These are phyloP conservation scores for Populus nigra DNA, from an alignment of 345 rosid species.

Conservation along the genomic window DNA sequence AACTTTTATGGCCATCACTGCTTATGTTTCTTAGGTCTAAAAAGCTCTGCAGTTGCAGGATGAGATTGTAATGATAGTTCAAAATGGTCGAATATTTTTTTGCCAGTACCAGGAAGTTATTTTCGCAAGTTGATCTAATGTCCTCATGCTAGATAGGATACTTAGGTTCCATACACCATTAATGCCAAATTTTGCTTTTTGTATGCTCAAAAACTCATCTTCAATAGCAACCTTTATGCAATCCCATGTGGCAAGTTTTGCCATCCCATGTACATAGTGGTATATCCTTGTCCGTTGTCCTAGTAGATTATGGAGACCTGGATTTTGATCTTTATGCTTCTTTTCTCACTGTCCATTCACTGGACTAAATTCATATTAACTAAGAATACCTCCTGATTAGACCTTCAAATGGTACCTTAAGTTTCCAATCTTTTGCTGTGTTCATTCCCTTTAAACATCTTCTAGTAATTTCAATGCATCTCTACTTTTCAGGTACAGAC, in stretches of 20 bases:
- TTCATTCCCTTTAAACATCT: not conserved
- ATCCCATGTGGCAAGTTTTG: not conserved
- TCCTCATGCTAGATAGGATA: not conserved
- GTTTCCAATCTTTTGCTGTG: not conserved
- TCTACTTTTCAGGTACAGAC: conserved; percentile 58
- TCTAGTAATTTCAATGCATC: conserved; percentile 4
- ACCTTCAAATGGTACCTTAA: not conserved
- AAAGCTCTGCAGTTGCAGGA: not conserved
- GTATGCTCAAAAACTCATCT: not conserved
- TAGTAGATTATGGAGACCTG: not conserved
- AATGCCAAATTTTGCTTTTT: not conserved
- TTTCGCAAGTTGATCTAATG: not conserved
- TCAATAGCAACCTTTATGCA: not conserved
- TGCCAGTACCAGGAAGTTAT: not conserved
- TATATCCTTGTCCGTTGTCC: not conserved
- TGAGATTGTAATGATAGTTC: not conserved
- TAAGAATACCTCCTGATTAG: not conserved
- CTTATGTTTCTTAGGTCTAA: not conserved
- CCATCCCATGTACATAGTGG: not conserved
- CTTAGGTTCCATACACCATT: not conserved
- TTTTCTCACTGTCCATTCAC: not conserved
- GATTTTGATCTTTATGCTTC: not conserved
- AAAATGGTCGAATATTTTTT: not conserved
- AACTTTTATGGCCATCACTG: not conserved
- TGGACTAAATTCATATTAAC: not conserved